phyloP scores from a whole-genome alignment of 257 asterid genomes.

The Solanum paucissectum region DNA sequence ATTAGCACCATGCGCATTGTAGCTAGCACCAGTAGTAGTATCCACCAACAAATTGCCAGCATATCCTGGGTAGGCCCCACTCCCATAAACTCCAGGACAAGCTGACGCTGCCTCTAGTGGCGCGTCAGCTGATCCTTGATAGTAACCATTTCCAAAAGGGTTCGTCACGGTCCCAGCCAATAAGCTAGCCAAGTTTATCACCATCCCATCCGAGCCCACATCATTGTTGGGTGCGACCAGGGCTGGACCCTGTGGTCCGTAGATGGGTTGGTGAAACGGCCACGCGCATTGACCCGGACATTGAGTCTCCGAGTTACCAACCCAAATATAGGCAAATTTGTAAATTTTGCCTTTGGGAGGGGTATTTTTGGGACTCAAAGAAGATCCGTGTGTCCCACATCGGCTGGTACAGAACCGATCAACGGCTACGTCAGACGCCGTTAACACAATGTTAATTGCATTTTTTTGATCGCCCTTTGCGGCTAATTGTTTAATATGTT shows the following conservation, averaged over 20 bases:
- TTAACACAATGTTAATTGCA: slow-evolving; percentile 38
- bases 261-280: slow-evolving; percentile 56
- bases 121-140: slow-evolving; percentile 40
- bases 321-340: slow-evolving; percentile 50
- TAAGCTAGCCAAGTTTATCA: slow-evolving; percentile 34
- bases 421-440: slow-evolving; percentile 40
- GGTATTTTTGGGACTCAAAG: slow-evolving; percentile 11
- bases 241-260: slow-evolving; percentile 48
- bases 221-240: slow-evolving; percentile 42
- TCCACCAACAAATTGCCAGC: slow-evolving; percentile 51
- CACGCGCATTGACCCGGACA: slow-evolving; percentile 54
- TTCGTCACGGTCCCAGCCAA: slow-evolving; percentile 32
- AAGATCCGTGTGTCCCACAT: slow-evolving; percentile 51
- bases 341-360: slow-evolving; percentile 16
- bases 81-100: slow-evolving; percentile 41
- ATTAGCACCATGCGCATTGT: slow-evolving; percentile 39
- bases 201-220: slow-evolving; percentile 39
- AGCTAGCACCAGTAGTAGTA: slow-evolving; percentile 44
- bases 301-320: slow-evolving; percentile 41
- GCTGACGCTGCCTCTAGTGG: slow-evolving; percentile 58
- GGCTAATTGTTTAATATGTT: slow-evolving; percentile 27
- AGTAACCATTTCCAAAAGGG: slow-evolving; percentile 47
- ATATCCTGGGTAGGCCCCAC: slow-evolving; percentile 56
- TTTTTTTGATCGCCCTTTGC: slow-evolving; percentile 27
- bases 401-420: slow-evolving; percentile 40